Conservation (phyloP, 768 basidiomycete species). For the Sarcodon sp. region DNA sequence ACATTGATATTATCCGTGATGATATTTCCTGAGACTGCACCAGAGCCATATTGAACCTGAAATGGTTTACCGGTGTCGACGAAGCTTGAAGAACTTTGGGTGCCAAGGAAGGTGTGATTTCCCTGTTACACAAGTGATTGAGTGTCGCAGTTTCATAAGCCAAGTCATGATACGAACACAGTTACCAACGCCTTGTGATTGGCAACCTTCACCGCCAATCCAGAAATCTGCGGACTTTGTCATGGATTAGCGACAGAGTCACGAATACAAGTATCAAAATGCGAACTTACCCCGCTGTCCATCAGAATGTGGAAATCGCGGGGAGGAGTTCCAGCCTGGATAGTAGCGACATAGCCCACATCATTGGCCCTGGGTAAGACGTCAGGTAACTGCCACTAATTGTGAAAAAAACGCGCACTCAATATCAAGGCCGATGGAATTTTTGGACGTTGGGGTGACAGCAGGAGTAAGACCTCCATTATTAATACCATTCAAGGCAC, state of each 20-base stretch:
- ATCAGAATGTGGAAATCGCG: conserved; percentile 28
- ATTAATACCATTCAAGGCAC: conserved; percentile 22
- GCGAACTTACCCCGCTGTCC: conserved; percentile 22
- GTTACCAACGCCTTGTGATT: conserved; percentile 16
- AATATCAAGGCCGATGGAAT: conserved; percentile 59
- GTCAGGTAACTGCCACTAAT: background rate
- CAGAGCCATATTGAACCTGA: conserved; percentile 57
- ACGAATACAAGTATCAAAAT: too few species aligned
- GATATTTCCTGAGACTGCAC: conserved; percentile 51
- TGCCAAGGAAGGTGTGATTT: conserved; percentile 54
- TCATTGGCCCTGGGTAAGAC: conserved; percentile 28
- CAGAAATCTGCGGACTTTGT: conserved; percentile 26
- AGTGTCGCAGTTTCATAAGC: background rate
- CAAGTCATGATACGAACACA: conserved; percentile 23
- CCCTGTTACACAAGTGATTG: conserved; percentile 24
- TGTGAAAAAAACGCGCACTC: conserved; percentile 29
- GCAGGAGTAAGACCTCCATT: conserved; percentile 28
- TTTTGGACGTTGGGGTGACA: conserved; percentile 24
- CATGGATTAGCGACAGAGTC: too few species aligned
- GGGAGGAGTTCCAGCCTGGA: conserved; percentile 32
- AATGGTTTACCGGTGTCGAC: conserved; percentile 35
- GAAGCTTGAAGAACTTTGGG: conserved; percentile 50
- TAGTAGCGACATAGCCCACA: conserved; percentile 32
- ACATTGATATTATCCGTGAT: conserved; percentile 50
- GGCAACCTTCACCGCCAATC: conserved; percentile 24